Percentiles rank a stretch among this genome's conserved stretches.
Conservation (phyloP, 163 green algal genomes). For the Coccomyxa subellipsoidea region DNA sequence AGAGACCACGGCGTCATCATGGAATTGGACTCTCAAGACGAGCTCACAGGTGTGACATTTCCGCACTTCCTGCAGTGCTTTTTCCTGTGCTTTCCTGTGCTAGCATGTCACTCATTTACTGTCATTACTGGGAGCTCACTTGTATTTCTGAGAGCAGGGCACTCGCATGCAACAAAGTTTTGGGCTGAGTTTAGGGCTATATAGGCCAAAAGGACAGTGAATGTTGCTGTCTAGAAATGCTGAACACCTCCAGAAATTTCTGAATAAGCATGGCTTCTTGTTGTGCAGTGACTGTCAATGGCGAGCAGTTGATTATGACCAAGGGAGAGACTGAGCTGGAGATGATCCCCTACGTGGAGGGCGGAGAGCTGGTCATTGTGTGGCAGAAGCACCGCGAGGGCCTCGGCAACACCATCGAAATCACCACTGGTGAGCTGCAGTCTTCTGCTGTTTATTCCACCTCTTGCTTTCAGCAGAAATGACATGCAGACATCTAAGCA, state of each 20-base stretch:
- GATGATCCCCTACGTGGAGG: not conserved
- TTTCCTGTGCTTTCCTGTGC: too few relatives aligned
- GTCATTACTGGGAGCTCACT: too few relatives aligned
- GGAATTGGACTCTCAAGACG: not conserved
- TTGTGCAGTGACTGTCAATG: constrained; percentile 10
- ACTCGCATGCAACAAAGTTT: too few relatives aligned
- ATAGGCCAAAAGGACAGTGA: too few relatives aligned
- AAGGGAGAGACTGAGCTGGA: constrained; percentile 7
- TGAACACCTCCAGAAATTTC: too few relatives aligned
- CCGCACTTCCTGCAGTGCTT: not conserved
- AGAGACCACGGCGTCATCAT: not conserved
- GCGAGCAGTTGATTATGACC: not conserved
- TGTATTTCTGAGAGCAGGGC: too few relatives aligned
- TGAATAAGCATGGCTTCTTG: too few relatives aligned
- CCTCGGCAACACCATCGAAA: not conserved
- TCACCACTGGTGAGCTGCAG: not conserved
- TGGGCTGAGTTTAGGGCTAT: too few relatives aligned
- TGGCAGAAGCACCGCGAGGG: constrained; percentile 4
- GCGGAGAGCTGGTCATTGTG: not conserved
- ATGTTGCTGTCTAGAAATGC: too few relatives aligned
- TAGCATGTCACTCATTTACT: too few relatives aligned
- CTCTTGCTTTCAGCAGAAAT: too few relatives aligned
- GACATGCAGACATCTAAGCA: too few relatives aligned
- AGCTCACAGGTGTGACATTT: not conserved
- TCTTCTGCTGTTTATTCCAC: not conserved